phyloP scores from a whole-genome alignment of 352 stramenopile genomes.

The Achlya hypogyna region DNA sequence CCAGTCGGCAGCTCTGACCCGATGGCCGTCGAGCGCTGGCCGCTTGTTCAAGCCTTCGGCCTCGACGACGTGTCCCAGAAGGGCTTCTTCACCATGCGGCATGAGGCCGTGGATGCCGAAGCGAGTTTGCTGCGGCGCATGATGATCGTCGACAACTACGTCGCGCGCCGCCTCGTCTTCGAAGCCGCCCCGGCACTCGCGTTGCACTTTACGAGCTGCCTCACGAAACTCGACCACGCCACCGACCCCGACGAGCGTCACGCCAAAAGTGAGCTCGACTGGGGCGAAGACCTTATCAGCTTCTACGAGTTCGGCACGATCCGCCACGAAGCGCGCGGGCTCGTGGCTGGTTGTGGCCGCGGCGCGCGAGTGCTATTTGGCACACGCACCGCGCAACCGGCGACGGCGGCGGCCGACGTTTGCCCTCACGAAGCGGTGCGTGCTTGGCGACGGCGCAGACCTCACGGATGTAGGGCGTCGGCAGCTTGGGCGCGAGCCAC shows the following conservation, averaged over 20 bases:
- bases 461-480: background rate
- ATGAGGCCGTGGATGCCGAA: conserved; percentile 50
- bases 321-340: conserved; percentile 37
- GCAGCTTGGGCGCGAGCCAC: conserved; percentile 36
- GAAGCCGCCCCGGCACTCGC: conserved; percentile 45
- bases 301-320: conserved; percentile 79
- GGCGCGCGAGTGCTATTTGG: conserved; percentile 58
- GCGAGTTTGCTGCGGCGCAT: conserved; percentile 30
- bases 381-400: conserved; percentile 27
- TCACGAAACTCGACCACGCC: conserved; percentile 58
- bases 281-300: conserved; percentile 57
- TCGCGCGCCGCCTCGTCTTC: conserved; percentile 34
- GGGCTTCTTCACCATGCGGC: conserved; percentile 75
- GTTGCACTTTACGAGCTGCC: conserved; percentile 55
- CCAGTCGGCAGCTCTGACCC: conserved; percentile 36
- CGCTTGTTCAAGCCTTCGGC: conserved; percentile 58
- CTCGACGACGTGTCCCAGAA: conserved; percentile 31
- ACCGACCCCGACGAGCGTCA: conserved; percentile 34
- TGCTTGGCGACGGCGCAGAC: background rate
- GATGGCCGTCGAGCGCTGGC: conserved; percentile 67
- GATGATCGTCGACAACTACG: conserved; percentile 43
- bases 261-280: conserved; percentile 38
- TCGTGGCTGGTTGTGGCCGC: conserved; percentile 25
- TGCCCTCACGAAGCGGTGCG: background rate
- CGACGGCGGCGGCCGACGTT: conserved; percentile 26